phyloP scores from a whole-genome alignment of 208 protist genomes.

The Trypanosoma conorhini region DNA sequence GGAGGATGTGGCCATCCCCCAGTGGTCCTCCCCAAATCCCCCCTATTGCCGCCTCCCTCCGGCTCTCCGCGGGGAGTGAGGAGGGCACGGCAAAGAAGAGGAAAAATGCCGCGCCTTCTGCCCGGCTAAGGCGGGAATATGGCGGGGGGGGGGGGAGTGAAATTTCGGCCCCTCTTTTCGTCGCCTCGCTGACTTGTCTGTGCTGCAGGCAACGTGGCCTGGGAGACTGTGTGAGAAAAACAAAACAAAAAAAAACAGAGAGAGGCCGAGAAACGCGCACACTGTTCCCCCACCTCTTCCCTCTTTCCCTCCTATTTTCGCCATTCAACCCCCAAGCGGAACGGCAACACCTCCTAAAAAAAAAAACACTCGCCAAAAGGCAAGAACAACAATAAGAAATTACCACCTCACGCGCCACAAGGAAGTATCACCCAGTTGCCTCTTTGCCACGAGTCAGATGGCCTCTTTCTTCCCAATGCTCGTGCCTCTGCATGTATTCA shows the following conservation, averaged over 20 bases:
- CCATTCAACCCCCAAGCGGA: too few species aligned
- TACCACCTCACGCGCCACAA: too few species aligned
- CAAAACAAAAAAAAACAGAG: background rate
- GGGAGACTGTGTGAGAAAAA: background rate
- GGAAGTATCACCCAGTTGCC: too few species aligned
- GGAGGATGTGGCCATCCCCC: background rate
- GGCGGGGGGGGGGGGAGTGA: background rate
- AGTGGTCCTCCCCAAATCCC: background rate
- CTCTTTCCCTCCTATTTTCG: background rate
- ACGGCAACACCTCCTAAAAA: too few species aligned
- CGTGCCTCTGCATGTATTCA: background rate
- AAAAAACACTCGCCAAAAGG: too few species aligned
- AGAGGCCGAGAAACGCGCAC: background rate
- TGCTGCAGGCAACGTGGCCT: background rate
- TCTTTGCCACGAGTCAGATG: background rate
- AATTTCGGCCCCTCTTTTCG: background rate
- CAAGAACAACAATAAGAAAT: too few species aligned
- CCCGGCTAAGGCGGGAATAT: background rate
- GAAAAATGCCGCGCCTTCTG: background rate
- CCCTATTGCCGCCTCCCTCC: background rate
- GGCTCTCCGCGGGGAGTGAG: background rate
- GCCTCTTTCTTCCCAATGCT: background rate
- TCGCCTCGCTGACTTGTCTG: background rate
- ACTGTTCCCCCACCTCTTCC: background rate
- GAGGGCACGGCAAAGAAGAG: background rate